Percentiles rank a stretch among this genome's conserved stretches.
These are phyloP conservation scores for Neoascochyta sp. DNA, from an alignment of 2,329 filamentous ascomycete genomes.

Conservation along the genomic window DNA sequence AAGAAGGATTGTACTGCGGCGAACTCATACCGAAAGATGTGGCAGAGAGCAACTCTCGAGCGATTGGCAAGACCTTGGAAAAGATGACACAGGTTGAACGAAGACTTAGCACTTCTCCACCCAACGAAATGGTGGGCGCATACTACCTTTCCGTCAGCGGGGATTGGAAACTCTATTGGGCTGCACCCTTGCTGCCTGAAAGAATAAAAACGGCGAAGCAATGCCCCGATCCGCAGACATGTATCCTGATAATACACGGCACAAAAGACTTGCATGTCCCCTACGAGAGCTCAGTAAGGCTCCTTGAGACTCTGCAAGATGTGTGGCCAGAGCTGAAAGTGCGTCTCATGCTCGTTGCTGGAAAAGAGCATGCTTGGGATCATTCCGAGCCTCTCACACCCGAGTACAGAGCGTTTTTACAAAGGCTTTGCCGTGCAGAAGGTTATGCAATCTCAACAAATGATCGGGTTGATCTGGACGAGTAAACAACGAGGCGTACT, in stretches of 20 bases:
- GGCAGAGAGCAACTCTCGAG: not conserved
- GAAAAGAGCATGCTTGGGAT: conserved; percentile 1
- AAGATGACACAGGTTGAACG: too few relatives aligned
- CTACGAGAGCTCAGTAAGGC: not conserved
- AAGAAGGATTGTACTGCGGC: not conserved
- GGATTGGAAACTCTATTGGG: not conserved
- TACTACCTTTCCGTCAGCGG: not conserved
- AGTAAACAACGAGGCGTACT: too few relatives aligned
- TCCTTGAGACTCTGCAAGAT: not conserved
- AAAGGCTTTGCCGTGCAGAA: too few relatives aligned
- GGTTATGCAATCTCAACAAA: too few relatives aligned
- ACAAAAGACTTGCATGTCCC: not conserved
- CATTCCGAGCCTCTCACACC: not conserved
- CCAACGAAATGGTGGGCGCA: not conserved
- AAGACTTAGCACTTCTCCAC: not conserved
- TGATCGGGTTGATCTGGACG: too few relatives aligned
- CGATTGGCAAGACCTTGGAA: not conserved
- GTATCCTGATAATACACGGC: not conserved
- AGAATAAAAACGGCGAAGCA: not conserved
- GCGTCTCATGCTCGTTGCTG: not conserved
- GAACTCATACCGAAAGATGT: not conserved
- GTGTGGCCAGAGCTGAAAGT: not conserved
- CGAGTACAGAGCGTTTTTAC: not conserved
- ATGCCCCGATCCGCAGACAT: not conserved
- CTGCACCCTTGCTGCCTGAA: not conserved